Evolutionary conservation across 129 eudicot species (phyloP), one percentile per base, ranked within the genome.

Genomic region (Flaveria sonorensis): DNA sequence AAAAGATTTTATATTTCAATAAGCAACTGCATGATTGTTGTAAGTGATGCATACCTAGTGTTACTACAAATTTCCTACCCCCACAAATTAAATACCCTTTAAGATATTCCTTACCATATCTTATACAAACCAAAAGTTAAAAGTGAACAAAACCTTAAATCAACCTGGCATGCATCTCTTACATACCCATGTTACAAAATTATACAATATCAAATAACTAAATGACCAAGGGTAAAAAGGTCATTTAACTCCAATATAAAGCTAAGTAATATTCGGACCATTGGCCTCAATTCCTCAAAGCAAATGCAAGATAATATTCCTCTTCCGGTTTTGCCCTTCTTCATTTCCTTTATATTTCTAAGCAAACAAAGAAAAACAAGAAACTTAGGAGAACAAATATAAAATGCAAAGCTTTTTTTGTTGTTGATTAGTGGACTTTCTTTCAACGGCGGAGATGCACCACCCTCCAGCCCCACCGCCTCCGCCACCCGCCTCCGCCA

Each of bases 281-380:
- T 18, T 80, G 83, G 83, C 83, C 83, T 80, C 83, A 80, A 23
- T 73, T 73, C 83, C 83, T 80, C 79, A 55, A 73, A 65, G 79
- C 79, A 73, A 16, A 52, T 80, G 83, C 75, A 80, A 73, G 19
- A 28, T 14, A 73, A 43, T 43, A 42, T 43, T 43, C 11, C 68
- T 66, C 75, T 80, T 73, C 79, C 75, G 1, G 24, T 66, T 73
- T 65, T 43, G 67, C 79, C 79, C 79, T 64, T 79, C 76, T 57
- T 72, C 68, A 14, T 28, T 40, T 36, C 42, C 18, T 10, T 13
- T 46, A 28, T 3, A 28, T 70, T 28, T 66, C 18, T n/a, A 80
- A 80, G 16, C 68, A 80, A 64, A 66, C 19, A 74, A 65, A 80
- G 62, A 30, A 73, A 52, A 55, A 46, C 61, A 74, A 18, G 51